These are phyloP conservation scores for Myriosclerotinia curreyana DNA, from an alignment of 2,329 filamentous ascomycete species.

Conservation along the genomic window DNA sequence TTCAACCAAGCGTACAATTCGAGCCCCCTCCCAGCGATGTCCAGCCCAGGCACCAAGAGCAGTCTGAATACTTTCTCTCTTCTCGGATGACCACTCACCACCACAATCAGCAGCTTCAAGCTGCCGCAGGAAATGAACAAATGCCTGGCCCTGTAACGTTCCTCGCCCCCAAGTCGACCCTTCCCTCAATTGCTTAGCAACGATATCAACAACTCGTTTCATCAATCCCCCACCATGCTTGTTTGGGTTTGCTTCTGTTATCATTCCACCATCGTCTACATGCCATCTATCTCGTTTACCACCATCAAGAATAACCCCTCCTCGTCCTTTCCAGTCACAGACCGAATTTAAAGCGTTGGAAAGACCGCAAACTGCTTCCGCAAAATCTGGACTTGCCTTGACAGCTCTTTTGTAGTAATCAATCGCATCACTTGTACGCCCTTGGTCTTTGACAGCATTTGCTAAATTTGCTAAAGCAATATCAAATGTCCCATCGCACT, in stretches of 20 bases:
- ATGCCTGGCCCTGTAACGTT: conserved; percentile 55
- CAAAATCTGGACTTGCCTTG: conserved; percentile 87
- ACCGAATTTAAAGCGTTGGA: conserved; percentile 95
- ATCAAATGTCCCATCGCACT: conserved; percentile 90
- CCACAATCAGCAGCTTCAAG: conserved; percentile 39
- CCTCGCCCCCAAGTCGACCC: conserved; percentile 83
- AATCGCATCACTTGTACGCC: conserved; percentile 88
- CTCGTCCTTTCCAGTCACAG: conserved; percentile 88
- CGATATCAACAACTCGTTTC: conserved; percentile 85
- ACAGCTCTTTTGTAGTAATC: conserved; percentile 88
- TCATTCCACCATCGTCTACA: conserved; percentile 78
- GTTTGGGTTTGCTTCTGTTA: conserved; percentile 66
- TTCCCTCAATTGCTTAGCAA: conserved; percentile 81
- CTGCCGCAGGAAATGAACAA: conserved; percentile 44
- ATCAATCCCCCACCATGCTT: conserved; percentile 74
- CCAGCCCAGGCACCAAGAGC: conserved; percentile 60
- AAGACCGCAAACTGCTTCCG: conserved; percentile 92
- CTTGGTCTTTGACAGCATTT: conserved; percentile 96
- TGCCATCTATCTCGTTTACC: conserved; percentile 88
- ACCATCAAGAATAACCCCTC: conserved; percentile 72
- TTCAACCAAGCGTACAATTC: conserved; percentile 78
- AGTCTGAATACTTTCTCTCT: conserved; percentile 39
- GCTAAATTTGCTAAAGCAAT: conserved; percentile 95
- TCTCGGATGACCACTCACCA: conserved; percentile 39
- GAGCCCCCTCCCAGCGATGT: conserved; percentile 82